Percentiles rank a stretch among this genome's conserved stretches.
These are phyloP conservation scores for Trichosporon faecale DNA, from an alignment of 1,284 basidiomycete species.

Conservation along the genomic window DNA sequence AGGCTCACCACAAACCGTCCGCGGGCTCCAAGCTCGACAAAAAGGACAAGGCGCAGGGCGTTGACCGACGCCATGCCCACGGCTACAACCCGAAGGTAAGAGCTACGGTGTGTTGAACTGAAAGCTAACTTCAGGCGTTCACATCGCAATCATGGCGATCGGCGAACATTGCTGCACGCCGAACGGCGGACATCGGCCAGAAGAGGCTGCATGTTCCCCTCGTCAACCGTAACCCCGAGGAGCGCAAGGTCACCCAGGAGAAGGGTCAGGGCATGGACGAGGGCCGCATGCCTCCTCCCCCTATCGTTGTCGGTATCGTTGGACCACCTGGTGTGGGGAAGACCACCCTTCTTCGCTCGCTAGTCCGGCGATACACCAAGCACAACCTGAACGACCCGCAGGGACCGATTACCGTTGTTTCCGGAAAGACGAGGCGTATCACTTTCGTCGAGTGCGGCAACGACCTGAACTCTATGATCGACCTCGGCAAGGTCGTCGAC, in stretches of 20 bases:
- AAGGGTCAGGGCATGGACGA: conserved; percentile 51
- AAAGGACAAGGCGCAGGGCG: conserved; percentile 65
- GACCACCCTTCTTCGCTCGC: conserved; percentile 86
- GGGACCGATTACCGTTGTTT: conserved; percentile 94
- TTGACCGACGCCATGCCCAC: conserved; percentile 57
- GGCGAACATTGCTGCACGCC: conserved; percentile 81
- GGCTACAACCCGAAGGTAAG: conserved; percentile 89
- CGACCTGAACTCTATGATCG: conserved; percentile 96
- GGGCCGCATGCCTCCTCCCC: conserved; percentile 66
- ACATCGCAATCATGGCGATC: conserved; percentile 83
- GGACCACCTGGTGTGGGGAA: conserved; percentile 98
- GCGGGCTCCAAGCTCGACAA: conserved; percentile 72
- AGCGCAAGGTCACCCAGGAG: conserved; percentile 55
- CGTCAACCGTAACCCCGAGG: conserved; percentile 88
- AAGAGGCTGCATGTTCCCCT: conserved; percentile 93
- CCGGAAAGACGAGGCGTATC: conserved; percentile 80
- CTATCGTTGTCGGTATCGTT: conserved; percentile 92
- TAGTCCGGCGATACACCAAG: conserved; percentile 90
- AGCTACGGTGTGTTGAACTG: neutral
- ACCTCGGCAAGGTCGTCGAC: conserved; percentile 94
- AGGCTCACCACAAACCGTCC: conserved; percentile 69
- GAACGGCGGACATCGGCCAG: conserved; percentile 91
- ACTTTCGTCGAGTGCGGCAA: conserved; percentile 98
- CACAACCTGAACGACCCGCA: conserved; percentile 86
- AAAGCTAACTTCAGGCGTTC: conserved; percentile 61